A percentile compares a stretch with the other conserved stretches of the same genome.
Conservation (phyloP, 305 asterid species). For the Rubia tinctorum region DNA sequence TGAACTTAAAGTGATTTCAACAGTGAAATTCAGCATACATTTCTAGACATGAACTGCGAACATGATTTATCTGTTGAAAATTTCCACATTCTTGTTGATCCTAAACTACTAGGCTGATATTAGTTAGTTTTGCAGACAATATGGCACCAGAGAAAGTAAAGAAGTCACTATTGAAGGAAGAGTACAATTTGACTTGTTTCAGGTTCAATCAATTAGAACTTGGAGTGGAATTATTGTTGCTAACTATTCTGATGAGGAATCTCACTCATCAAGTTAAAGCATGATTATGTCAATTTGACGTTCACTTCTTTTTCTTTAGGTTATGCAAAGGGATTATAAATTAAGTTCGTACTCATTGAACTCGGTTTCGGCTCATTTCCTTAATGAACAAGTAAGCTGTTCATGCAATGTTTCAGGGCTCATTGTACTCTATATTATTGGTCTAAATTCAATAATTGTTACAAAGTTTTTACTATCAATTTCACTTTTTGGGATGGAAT, state of each 20-base stretch:
- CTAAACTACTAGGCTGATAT: conserved; percentile 22
- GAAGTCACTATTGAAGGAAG: conserved; percentile 96
- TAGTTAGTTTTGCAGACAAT: conserved; percentile 66
- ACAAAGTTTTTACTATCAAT: background rate
- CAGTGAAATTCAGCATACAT: background rate
- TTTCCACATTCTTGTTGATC: background rate
- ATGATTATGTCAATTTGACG: conserved; percentile 8
- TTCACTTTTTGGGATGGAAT: background rate
- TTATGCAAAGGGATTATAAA: conserved; percentile 89
- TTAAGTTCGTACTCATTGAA: conserved; percentile 94
- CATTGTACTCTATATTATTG: background rate
- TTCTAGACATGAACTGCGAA: background rate
- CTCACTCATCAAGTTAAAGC: conserved; percentile 9
- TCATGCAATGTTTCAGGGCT: background rate
- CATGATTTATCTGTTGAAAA: conserved; percentile 1
- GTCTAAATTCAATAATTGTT: background rate
- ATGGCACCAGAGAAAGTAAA: conserved; percentile 96
- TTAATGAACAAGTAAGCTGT: conserved; percentile 80
- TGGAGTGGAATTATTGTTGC: conserved; percentile 1
- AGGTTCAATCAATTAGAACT: conserved; percentile 48
- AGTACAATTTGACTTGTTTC: conserved; percentile 96
- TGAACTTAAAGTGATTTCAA: background rate
- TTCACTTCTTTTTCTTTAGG: conserved; percentile 47
- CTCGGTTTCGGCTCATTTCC: conserved; percentile 99
- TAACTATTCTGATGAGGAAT: background rate